These are phyloP conservation scores for Hortaea werneckii DNA, from an alignment of 2,329 filamentous ascomycete species.

Conservation along the genomic window DNA sequence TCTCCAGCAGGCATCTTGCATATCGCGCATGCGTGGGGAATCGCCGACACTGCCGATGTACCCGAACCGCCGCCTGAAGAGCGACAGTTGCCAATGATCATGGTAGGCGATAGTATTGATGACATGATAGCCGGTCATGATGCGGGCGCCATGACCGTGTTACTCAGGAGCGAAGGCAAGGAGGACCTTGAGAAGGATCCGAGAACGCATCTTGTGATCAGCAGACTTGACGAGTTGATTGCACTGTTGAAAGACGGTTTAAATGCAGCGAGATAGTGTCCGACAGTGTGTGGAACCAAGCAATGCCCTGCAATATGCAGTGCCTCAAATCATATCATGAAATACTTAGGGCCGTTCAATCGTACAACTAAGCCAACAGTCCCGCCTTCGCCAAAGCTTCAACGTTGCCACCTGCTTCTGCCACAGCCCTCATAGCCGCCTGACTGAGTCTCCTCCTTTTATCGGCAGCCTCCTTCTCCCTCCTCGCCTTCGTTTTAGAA, in stretches of 20 bases:
- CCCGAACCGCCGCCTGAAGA: conserved; percentile 14
- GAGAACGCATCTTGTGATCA: conserved; percentile 25
- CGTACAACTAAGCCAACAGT: conserved; percentile 15
- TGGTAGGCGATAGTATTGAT: conserved; percentile 61
- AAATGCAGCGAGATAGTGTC: background rate
- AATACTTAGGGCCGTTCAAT: too few species aligned
- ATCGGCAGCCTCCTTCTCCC: conserved; percentile 80
- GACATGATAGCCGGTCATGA: conserved; percentile 80
- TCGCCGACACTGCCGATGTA: conserved; percentile 28
- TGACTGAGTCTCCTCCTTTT: conserved; percentile 59
- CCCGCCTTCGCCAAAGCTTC: conserved; percentile 34
- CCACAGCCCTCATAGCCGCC: conserved; percentile 57
- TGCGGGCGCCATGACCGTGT: conserved; percentile 82
- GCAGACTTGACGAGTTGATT: conserved; percentile 24
- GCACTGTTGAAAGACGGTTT: conserved; percentile 16
- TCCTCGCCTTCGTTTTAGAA: conserved; percentile 84
- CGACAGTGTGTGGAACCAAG: background rate
- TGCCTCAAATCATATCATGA: too few species aligned
- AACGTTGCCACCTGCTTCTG: conserved; percentile 59
- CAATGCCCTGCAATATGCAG: too few species aligned
- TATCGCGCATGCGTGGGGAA: conserved; percentile 67
- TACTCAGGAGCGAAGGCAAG: conserved; percentile 44
- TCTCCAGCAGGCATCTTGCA: conserved; percentile 79
- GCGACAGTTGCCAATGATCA: conserved; percentile 33
- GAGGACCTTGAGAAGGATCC: conserved; percentile 25